Conservation (phyloP, 805 yeast genomes). For the Hanseniaspora jakobsenii region DNA sequence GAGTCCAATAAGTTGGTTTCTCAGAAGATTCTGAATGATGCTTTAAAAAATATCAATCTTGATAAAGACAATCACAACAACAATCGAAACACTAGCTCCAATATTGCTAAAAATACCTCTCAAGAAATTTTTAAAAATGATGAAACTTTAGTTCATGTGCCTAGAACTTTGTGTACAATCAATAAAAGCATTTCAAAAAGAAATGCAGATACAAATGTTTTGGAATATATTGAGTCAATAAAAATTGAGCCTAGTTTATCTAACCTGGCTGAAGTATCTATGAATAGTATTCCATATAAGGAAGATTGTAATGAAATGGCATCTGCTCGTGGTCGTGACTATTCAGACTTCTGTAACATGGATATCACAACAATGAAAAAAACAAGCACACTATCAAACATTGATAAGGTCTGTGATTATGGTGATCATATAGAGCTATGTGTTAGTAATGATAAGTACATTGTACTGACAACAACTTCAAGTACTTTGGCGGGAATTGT, state of each 20-base stretch:
- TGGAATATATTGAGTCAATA: background rate
- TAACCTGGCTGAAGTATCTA: background rate
- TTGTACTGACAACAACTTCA: background rate
- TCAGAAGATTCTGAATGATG: conserved; percentile 12
- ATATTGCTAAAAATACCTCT: too few relatives aligned
- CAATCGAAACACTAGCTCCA: background rate
- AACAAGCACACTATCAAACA: background rate
- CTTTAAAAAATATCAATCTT: conserved; percentile 1
- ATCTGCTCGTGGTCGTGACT: background rate
- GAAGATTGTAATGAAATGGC: background rate
- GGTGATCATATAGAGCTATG: background rate
- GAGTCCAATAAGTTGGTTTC: conserved; percentile 1
- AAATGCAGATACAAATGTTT: background rate
- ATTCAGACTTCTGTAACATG: too few relatives aligned
- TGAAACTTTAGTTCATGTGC: background rate
- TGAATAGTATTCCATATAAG: background rate
- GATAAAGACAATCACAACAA: background rate
- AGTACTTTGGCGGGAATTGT: background rate
- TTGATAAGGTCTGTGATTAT: background rate
- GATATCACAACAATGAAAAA: background rate
- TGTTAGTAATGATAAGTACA: conserved; percentile 2
- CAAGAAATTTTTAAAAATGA: background rate
- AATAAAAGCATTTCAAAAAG: background rate
- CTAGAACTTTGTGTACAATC: background rate
- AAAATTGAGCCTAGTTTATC: background rate